Conservation (phyloP, 257 asterid genomes). For the Solanum tacnaense region DNA sequence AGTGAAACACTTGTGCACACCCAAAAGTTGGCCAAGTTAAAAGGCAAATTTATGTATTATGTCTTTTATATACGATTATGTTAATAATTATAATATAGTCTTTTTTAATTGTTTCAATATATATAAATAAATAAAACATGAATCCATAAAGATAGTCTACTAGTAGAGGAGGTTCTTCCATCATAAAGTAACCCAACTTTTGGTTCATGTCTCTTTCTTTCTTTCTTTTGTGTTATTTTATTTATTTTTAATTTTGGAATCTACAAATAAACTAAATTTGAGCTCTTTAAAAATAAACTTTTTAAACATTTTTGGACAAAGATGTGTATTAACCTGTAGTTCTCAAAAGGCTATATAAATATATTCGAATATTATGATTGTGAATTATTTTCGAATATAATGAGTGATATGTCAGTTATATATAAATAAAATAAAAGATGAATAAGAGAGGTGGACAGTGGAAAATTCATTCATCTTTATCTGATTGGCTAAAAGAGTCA, state of each 20-base stretch:
- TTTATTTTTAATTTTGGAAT: background rate
- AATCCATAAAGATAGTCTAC: background rate
- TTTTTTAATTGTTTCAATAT: background rate
- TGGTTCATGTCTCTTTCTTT: background rate
- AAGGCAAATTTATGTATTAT: too few relatives aligned
- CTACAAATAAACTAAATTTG: background rate
- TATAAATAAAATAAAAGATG: background rate
- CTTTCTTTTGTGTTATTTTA: background rate
- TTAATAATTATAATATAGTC: background rate
- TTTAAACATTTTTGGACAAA: background rate
- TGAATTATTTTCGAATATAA: background rate
- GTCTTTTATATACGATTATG: background rate
- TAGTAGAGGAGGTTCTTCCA: slow-evolving; percentile 1
- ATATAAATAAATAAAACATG: background rate
- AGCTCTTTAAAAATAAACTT: background rate
- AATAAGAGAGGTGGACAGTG: slow-evolving; percentile 6
- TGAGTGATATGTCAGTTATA: background rate
- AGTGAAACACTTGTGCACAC: too few relatives aligned
- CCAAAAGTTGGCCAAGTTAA: too few relatives aligned
- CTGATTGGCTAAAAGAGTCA: slow-evolving; percentile 19
- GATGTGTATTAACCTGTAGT: background rate
- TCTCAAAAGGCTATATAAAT: background rate
- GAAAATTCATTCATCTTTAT: background rate
- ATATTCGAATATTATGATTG: background rate
- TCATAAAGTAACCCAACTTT: background rate